A percentile compares a stretch with the other conserved stretches of the same genome.
phyloP scores from a whole-genome alignment of 2,329 filamentous ascomycete genomes.

The Tolypocladium sp. region DNA sequence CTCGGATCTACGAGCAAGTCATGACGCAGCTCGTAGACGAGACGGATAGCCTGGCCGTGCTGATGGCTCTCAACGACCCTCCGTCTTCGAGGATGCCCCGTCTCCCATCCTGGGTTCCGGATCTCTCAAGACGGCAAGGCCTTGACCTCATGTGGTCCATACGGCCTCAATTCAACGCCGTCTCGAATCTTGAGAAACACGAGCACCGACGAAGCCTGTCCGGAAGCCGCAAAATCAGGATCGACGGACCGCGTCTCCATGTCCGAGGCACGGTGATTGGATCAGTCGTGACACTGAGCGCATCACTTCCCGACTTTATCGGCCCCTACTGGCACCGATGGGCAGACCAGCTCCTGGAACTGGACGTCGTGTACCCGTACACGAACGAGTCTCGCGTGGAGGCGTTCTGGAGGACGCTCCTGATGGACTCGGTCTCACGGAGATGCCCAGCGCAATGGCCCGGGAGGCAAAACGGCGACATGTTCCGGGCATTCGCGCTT shows the following conservation, averaged over 20 bases:
- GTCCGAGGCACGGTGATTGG: not conserved
- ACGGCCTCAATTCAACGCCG: not conserved
- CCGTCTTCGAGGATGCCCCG: constrained; percentile 2
- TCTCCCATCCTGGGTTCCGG: constrained; percentile 11
- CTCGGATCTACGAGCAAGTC: not conserved
- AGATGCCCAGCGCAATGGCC: constrained; percentile 2
- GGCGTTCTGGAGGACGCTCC: constrained; percentile 7
- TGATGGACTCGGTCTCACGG: constrained; percentile 5
- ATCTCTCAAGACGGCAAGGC: constrained; percentile 9
- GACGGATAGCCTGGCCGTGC: constrained; percentile 5
- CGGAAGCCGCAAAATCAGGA: not conserved
- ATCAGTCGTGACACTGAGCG: not conserved
- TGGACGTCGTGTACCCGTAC: constrained; percentile 2
- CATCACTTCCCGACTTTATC: not conserved
- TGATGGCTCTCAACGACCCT: constrained; percentile 12
- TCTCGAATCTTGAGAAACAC: not conserved
- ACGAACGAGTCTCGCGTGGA: constrained; percentile 6
- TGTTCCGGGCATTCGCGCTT: not conserved
- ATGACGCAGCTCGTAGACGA: constrained; percentile 4
- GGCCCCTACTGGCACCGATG: constrained; percentile 1
- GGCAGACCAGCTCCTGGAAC: constrained; percentile 5
- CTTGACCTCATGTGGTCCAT: constrained; percentile 2
- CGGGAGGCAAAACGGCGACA: not conserved
- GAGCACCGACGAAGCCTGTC: not conserved
- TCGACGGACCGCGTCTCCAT: not conserved